Conservation (phyloP, 2,329 filamentous ascomycete genomes). For the Xenoacremonium recifei region DNA sequence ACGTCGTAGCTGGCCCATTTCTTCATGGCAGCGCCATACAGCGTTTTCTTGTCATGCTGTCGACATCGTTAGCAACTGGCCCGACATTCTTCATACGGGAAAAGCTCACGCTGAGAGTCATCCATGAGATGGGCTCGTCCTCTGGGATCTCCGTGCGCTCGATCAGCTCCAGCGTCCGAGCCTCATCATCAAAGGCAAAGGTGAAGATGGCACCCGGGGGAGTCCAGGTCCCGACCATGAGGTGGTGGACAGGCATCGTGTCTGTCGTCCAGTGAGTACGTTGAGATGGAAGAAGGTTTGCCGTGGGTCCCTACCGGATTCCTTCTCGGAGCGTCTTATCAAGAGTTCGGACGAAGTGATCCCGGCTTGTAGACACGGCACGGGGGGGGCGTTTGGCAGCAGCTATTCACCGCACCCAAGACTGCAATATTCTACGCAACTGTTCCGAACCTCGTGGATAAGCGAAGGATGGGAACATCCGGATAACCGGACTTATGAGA, state of each 20-base stretch:
- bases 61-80: neutral
- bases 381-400: too few relatives aligned
- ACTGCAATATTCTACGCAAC: too few relatives aligned
- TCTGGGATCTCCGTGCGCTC: constrained; percentile 79
- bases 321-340: too few relatives aligned
- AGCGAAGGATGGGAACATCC: too few relatives aligned
- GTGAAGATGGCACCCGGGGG: constrained; percentile 88
- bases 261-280: constrained; percentile 1
- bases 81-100: neutral
- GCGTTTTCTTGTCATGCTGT: constrained; percentile 76
- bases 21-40: constrained; percentile 91
- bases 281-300: too few relatives aligned
- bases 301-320: too few relatives aligned
- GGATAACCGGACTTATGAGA: too few relatives aligned
- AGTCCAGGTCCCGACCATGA: constrained; percentile 92
- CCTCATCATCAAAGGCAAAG: constrained; percentile 82
- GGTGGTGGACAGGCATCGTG: constrained; percentile 75
- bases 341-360: too few relatives aligned
- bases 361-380: too few relatives aligned
- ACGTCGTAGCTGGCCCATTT: constrained; percentile 85
- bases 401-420: too few relatives aligned
- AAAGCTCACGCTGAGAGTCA: constrained; percentile 78
- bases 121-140: constrained; percentile 90
- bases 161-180: constrained; percentile 68
- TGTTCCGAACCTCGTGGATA: too few relatives aligned